phyloP scores from a whole-genome alignment of 495 filamentous ascomycete genomes.

The Aspergillus kassunensis region DNA sequence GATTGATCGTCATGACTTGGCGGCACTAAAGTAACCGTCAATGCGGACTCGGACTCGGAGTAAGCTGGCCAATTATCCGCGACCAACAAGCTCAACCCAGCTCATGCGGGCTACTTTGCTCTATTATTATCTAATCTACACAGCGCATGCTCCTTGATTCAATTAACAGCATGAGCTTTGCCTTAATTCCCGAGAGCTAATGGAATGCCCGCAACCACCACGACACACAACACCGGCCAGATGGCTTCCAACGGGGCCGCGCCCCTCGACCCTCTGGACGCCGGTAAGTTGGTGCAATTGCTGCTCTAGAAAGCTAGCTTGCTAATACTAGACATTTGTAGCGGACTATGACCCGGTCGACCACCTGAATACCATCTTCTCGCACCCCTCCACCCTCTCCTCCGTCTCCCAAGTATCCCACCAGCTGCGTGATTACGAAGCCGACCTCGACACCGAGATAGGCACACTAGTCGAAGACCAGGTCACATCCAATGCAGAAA shows the following conservation, averaged over 20 bases:
- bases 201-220: constrained; percentile 40
- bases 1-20: background rate
- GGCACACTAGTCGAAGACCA: constrained; percentile 71
- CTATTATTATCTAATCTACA: background rate
- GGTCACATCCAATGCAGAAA: constrained; percentile 80
- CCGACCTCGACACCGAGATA: constrained; percentile 83
- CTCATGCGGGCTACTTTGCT: background rate
- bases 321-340: constrained; percentile 34
- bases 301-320: background rate
- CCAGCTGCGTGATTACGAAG: constrained; percentile 69
- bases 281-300: constrained; percentile 28
- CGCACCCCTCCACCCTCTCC: constrained; percentile 81
- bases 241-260: constrained; percentile 38
- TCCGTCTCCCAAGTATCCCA: constrained; percentile 68
- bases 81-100: background rate
- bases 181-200: constrained; percentile 25
- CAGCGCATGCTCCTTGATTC: constrained; percentile 10
- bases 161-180: constrained; percentile 29
- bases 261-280: constrained; percentile 39
- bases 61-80: constrained; percentile 2
- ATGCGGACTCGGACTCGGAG: too few relatives aligned
- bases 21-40: too few relatives aligned
- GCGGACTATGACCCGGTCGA: constrained; percentile 92
- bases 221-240: constrained; percentile 30
- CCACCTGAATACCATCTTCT: constrained; percentile 91